A percentile compares a stretch with the other conserved stretches of the same genome.
phyloP scores from a whole-genome alignment of 345 rosid genomes.

The Balakata baccata region DNA sequence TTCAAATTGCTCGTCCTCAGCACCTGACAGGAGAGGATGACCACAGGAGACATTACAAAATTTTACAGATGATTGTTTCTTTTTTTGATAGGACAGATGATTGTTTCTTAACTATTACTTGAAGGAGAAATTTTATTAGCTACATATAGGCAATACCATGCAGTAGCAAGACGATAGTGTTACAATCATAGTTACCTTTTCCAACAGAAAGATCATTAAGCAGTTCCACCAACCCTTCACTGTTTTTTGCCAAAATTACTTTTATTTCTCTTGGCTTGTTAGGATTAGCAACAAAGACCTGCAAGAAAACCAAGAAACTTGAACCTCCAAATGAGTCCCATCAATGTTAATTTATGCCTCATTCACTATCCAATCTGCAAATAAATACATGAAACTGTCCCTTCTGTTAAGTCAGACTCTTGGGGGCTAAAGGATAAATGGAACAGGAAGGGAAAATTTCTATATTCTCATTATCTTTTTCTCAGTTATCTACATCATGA shows the following conservation, averaged over 20 bases:
- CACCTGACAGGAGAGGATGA: conserved; percentile 41
- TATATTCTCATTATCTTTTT: not conserved
- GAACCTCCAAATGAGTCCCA: not conserved
- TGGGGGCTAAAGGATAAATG: not conserved
- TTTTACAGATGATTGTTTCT: not conserved
- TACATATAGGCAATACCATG: not conserved
- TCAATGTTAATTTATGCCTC: not conserved
- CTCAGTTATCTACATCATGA: not conserved
- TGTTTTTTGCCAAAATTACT: conserved; percentile 80
- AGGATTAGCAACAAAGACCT: conserved; percentile 98
- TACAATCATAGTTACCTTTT: conserved; percentile 51
- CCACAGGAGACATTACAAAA: not conserved
- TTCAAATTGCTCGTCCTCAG: conserved; percentile 88
- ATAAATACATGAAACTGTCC: not conserved
- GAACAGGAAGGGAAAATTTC: no score
- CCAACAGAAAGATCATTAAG: conserved; percentile 65
- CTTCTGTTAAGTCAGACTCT: not conserved
- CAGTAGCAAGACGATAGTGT: not conserved
- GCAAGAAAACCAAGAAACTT: conserved; percentile 6
- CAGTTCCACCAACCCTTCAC: conserved; percentile 64
- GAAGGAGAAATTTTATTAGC: not conserved
- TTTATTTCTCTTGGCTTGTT: conserved; percentile 85
- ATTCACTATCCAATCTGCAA: not conserved
- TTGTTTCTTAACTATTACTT: not conserved
- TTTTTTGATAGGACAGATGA: no score